Conservation (phyloP, 768 basidiomycete species). For the Hemileccinum rubropunctum region DNA sequence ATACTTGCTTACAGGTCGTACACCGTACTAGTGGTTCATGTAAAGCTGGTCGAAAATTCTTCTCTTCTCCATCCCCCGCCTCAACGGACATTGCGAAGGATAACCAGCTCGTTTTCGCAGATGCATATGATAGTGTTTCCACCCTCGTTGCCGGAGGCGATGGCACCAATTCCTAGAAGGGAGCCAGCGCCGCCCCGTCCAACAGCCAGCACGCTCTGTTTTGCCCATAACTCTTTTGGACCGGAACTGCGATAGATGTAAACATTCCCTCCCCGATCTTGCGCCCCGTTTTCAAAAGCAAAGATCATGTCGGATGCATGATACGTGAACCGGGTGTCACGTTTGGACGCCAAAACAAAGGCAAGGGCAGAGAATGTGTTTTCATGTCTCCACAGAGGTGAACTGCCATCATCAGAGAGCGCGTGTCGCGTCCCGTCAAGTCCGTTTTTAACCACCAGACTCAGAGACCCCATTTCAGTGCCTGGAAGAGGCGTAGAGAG, state of each 20-base stretch:
- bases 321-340: slow-evolving; percentile 83
- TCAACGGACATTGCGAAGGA: slow-evolving; percentile 45
- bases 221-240: slow-evolving; percentile 57
- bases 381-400: slow-evolving; percentile 63
- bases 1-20: slow-evolving; percentile 36
- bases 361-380: slow-evolving; percentile 88
- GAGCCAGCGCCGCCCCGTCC: slow-evolving; percentile 69
- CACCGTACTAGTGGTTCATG: slow-evolving; percentile 29
- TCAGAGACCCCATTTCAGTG: slow-evolving; percentile 26
- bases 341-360: slow-evolving; percentile 93
- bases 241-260: slow-evolving; percentile 75
- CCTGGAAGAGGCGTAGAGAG: slow-evolving; percentile 77
- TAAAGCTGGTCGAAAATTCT: slow-evolving; percentile 21
- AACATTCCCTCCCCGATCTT: slow-evolving; percentile 72
- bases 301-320: slow-evolving; percentile 62
- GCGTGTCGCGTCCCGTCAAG: slow-evolving; percentile 70
- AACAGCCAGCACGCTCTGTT: slow-evolving; percentile 79
- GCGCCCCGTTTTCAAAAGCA: slow-evolving; percentile 79
- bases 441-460: slow-evolving; percentile 64
- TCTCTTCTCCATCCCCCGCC: not conserved
- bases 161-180: slow-evolving; percentile 69
- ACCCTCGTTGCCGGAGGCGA: slow-evolving; percentile 33
- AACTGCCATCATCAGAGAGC: slow-evolving; percentile 31
- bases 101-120: slow-evolving; percentile 71
- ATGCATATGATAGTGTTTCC: slow-evolving; percentile 58